A percentile compares a stretch with the other conserved stretches of the same genome.
phyloP scores from a whole-genome alignment of 768 basidiomycete species.

The Termitomyces sp. region DNA sequence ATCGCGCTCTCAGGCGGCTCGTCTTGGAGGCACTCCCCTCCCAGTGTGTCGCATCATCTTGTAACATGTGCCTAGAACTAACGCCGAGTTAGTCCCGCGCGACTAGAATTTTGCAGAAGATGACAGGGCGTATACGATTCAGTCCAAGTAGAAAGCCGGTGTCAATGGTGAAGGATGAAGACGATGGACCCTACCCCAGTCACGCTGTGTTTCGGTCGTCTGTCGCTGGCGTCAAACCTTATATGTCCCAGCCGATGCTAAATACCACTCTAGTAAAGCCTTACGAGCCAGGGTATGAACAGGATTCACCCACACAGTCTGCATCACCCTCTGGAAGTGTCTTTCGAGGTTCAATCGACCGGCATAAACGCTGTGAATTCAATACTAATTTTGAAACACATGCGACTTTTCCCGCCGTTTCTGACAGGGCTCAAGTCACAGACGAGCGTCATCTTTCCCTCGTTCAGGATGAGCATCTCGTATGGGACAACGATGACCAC shows the following conservation, averaged over 20 bases:
- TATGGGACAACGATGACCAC: not conserved
- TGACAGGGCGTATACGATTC: slow-evolving; percentile 29
- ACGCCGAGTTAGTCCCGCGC: slow-evolving; percentile 20
- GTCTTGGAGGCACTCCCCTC: slow-evolving; percentile 20
- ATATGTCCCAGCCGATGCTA: slow-evolving; percentile 42
- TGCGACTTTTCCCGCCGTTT: not conserved
- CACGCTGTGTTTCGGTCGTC: slow-evolving; percentile 17
- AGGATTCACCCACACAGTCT: slow-evolving; percentile 18
- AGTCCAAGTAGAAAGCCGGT: slow-evolving; percentile 2
- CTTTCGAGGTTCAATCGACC: slow-evolving; percentile 2
- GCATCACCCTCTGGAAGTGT: slow-evolving; percentile 7
- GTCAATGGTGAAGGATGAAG: slow-evolving; percentile 4
- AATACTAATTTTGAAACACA: not conserved
- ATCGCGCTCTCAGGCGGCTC: slow-evolving; percentile 19
- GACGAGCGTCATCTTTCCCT: not conserved
- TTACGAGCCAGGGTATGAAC: slow-evolving; percentile 16
- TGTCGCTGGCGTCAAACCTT: slow-evolving; percentile 30
- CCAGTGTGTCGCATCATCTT: not conserved
- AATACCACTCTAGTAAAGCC: slow-evolving; percentile 17
- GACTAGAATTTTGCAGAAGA: slow-evolving; percentile 34
- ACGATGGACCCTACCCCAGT: slow-evolving; percentile 21
- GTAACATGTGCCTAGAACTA: not conserved
- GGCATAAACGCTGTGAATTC: not conserved
- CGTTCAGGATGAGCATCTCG: not conserved
- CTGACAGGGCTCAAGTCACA: not conserved